Conservation (phyloP, 768 basidiomycete genomes). For the Tulasnella sp. region DNA sequence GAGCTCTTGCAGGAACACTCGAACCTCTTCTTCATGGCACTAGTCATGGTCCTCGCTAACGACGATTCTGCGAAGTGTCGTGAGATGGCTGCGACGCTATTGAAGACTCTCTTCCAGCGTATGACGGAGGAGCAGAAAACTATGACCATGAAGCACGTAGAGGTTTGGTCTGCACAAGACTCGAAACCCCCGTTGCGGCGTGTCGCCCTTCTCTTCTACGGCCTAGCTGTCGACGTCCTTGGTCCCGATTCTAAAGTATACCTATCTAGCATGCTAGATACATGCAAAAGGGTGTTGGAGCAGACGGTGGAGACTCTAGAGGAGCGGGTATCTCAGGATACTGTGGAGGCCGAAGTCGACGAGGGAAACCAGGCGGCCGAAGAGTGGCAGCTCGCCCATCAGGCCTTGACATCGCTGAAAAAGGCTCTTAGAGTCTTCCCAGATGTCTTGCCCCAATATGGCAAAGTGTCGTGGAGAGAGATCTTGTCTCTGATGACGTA, state of each 20-base stretch:
- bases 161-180: slow-evolving; percentile 62
- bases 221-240: slow-evolving; percentile 63
- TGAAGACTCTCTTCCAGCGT: slow-evolving; percentile 63
- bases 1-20: slow-evolving; percentile 65
- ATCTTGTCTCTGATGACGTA: slow-evolving; percentile 62
- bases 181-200: slow-evolving; percentile 50
- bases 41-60: slow-evolving; percentile 89
- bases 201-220: slow-evolving; percentile 73
- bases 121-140: slow-evolving; percentile 49
- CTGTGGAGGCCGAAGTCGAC: slow-evolving; percentile 30
- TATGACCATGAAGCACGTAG: slow-evolving; percentile 55
- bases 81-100: slow-evolving; percentile 73
- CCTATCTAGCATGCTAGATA: slow-evolving; percentile 41
- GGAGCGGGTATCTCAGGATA: slow-evolving; percentile 29
- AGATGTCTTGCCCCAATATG: slow-evolving; percentile 21
- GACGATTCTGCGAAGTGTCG: slow-evolving; percentile 85
- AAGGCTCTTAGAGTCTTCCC: slow-evolving; percentile 46
- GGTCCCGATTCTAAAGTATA: slow-evolving; percentile 36
- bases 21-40: slow-evolving; percentile 79
- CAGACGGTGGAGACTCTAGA: slow-evolving; percentile 34
- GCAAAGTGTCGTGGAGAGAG: slow-evolving; percentile 46
- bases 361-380: slow-evolving; percentile 41
- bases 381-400: slow-evolving; percentile 77
- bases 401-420: slow-evolving; percentile 52
- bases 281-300: slow-evolving; percentile 40